Evolutionary conservation across 352 stramenopile species (phyloP).

Genomic region (Globisporangium middletonii): DNA sequence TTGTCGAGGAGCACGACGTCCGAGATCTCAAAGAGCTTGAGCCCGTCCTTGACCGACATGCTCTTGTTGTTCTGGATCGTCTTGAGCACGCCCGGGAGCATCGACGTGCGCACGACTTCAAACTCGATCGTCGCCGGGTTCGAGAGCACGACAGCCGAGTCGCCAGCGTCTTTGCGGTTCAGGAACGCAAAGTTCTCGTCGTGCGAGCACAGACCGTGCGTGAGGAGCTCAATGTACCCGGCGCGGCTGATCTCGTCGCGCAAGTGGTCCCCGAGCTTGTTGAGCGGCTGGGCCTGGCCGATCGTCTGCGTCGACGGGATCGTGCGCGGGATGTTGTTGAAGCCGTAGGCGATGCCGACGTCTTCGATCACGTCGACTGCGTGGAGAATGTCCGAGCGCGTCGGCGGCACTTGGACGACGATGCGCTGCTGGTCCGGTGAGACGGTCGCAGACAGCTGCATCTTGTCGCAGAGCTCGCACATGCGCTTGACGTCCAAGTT

Average conservation of each 20-base stretch:
- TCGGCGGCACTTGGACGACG: constrained; percentile 94
- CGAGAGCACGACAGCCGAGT: constrained; percentile 91
- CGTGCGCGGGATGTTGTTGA: constrained; percentile 98
- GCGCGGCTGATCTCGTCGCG: constrained; percentile 97
- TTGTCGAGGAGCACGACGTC: constrained; percentile 97
- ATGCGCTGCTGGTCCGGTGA: constrained; percentile 67
- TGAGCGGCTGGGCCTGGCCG: constrained; percentile 94
- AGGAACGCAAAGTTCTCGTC: constrained; percentile 98
- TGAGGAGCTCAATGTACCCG: constrained; percentile 98
- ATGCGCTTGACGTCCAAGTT: constrained; percentile 87
- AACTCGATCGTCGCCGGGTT: constrained; percentile 99
- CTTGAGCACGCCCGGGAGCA: constrained; percentile 98
- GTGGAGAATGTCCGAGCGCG: constrained; percentile 98
- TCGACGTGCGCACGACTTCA: constrained; percentile 97
- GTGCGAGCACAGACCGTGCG: constrained; percentile 95
- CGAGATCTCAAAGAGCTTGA: constrained; percentile 99
- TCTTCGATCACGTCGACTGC: constrained; percentile 99
- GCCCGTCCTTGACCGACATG: constrained; percentile 93
- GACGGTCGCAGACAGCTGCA: constrained; percentile 93
- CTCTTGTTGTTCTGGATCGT: constrained; percentile 98
- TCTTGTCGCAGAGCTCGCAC: constrained; percentile 95
- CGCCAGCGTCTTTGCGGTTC: constrained; percentile 73
- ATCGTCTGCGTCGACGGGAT: constrained; percentile 95
- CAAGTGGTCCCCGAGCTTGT: constrained; percentile 97
- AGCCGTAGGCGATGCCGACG: constrained; percentile 99